Evolutionary conservation across 345 rosid species (phyloP).

Genomic region (Anacardium occidentale): DNA sequence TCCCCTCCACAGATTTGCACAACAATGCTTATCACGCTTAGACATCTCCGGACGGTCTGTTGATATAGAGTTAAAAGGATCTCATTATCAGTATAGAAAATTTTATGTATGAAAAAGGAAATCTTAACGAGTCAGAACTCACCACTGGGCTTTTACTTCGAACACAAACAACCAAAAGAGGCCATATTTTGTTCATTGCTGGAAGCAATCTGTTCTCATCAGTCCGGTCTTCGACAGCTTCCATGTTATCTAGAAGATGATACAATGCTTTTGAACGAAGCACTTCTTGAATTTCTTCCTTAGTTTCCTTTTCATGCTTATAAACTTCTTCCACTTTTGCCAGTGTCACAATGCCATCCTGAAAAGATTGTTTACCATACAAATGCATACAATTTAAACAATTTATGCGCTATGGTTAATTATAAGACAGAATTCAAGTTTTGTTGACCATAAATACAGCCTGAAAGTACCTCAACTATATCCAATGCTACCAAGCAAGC

Average conservation of each 20-base stretch:
- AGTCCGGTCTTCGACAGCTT: conserved; percentile 55
- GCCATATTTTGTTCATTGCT: conserved; percentile 91
- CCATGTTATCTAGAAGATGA: conserved; percentile 63
- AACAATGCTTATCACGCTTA: conserved; percentile 48
- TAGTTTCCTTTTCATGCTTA: conserved; percentile 58
- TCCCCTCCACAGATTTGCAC: conserved; percentile 85
- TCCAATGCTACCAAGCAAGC: conserved; percentile 75
- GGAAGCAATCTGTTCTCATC: conserved; percentile 90
- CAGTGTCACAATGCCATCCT: conserved; percentile 67
- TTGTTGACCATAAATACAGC: background rate
- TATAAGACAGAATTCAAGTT: background rate
- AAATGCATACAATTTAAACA: background rate
- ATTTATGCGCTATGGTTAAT: no score
- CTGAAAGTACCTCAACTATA: conserved; percentile 64
- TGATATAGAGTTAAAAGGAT: conserved; percentile 14
- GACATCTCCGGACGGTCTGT: conserved; percentile 70
- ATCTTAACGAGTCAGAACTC: background rate
- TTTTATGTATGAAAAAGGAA: background rate
- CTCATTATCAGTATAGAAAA: background rate
- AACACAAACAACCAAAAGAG: conserved; percentile 67
- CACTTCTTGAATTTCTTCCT: conserved; percentile 66
- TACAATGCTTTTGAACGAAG: conserved; percentile 49
- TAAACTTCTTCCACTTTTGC: conserved; percentile 88
- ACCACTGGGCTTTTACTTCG: conserved; percentile 69
- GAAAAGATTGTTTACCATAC: conserved; percentile 9